Conservation (phyloP, 805 yeast genomes). For the Candida sanyiensis region DNA sequence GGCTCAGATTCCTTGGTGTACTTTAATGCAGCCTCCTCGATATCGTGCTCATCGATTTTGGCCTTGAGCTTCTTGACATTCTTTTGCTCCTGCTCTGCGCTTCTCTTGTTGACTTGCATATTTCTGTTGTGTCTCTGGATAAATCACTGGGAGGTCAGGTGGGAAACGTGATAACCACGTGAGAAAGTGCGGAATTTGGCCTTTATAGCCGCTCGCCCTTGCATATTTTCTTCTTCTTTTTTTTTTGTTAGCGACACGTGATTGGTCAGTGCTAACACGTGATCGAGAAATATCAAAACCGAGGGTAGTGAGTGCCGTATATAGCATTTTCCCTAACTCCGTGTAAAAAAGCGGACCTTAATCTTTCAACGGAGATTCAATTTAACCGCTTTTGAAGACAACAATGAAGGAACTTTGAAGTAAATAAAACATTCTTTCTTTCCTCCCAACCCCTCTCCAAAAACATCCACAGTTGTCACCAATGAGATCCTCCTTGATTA, state of each 20-base stretch:
- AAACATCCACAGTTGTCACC: neutral
- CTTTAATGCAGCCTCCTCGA: constrained; percentile 7
- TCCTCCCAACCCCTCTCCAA: neutral
- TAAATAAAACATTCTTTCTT: no score
- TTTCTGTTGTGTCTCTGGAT: neutral
- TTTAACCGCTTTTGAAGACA: no score
- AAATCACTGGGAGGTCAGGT: neutral
- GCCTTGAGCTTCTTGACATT: constrained; percentile 4
- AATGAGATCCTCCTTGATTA: constrained; percentile 14
- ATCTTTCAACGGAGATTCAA: no score
- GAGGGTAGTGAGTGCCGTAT: no score
- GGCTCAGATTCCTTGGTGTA: constrained; percentile 4
- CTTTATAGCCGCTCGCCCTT: constrained; percentile 1
- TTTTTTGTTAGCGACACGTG: no score
- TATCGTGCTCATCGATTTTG: constrained; percentile 6
- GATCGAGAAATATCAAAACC: no score
- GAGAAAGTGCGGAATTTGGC: constrained; percentile 14
- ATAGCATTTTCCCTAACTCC: neutral
- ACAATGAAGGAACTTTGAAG: no score
- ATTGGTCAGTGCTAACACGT: constrained; percentile 1
- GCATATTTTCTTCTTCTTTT: no score
- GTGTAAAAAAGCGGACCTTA: neutral
- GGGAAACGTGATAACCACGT: constrained; percentile 25
- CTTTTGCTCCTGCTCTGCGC: constrained; percentile 1
- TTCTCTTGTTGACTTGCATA: constrained; percentile 19